Percentiles rank a stretch among this genome's conserved stretches.
These are phyloP conservation scores for Cyclotella atomus DNA, from an alignment of 108 stramenopile species.

Conservation along the genomic window DNA sequence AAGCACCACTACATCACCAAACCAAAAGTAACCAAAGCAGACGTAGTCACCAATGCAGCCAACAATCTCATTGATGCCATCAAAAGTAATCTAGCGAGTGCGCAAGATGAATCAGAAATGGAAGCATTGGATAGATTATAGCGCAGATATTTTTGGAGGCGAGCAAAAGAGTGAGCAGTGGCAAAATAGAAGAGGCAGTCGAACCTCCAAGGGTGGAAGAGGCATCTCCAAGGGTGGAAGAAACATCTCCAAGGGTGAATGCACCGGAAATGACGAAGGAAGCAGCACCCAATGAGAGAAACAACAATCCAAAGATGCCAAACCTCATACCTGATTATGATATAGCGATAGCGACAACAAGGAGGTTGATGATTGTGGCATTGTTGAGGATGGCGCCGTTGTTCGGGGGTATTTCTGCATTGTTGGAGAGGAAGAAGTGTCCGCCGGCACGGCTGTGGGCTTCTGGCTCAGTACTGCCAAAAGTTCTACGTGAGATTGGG, in stretches of 20 bases:
- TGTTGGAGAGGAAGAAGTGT: background rate
- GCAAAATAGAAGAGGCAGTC: background rate
- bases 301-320: background rate
- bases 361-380: no score
- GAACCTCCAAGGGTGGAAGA: background rate
- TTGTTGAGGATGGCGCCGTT: background rate
- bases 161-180: background rate
- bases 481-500: no score
- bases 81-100: background rate
- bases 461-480: no score
- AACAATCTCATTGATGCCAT: background rate
- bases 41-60: background rate
- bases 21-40: background rate
- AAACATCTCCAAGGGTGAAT: background rate
- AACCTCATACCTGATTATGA: background rate
- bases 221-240: constrained; percentile 7
- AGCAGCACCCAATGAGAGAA: background rate
- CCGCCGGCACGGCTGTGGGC: no score
- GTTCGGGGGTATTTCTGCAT: background rate
- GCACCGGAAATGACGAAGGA: background rate
- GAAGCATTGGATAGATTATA: background rate
- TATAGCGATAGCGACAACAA: background rate
- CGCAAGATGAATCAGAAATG: background rate
- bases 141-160: background rate
- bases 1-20: constrained; percentile 6